Conservation (phyloP, 352 stramenopile species). For the Pythium brassicae region DNA sequence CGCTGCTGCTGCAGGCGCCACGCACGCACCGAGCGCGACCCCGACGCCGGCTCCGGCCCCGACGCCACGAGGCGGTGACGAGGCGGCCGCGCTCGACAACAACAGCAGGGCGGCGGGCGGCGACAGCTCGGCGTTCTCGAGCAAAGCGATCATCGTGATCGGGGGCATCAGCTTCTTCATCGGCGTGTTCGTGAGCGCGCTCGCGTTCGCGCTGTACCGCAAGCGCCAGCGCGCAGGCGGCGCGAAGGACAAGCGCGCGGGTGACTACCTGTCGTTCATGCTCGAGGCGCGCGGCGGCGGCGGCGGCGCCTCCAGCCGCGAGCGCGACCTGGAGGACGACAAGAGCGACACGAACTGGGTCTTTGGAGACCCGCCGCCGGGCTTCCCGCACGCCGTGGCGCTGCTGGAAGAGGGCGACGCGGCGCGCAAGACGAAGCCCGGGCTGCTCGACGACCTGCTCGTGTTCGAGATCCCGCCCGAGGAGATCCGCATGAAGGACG, state of each 20-base stretch:
- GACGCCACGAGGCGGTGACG: no score
- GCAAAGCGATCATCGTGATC: constrained; percentile 43
- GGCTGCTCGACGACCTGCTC: constrained; percentile 60
- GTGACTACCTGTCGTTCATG: constrained; percentile 23
- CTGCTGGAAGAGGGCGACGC: constrained; percentile 52
- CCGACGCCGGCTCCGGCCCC: no score
- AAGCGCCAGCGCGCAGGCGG: constrained; percentile 13
- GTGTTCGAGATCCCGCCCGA: constrained; percentile 74
- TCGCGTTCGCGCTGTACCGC: constrained; percentile 35
- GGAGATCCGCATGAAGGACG: constrained; percentile 28
- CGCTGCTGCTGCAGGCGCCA: no score
- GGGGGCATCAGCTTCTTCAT: constrained; percentile 44
- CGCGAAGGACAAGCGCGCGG: constrained; percentile 17
- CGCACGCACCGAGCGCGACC: no score
- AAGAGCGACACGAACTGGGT: constrained; percentile 45
- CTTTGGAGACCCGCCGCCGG: constrained; percentile 31
- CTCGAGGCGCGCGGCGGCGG: constrained; percentile 21
- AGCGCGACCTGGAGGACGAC: constrained; percentile 33
- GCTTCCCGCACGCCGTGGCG: constrained; percentile 38
- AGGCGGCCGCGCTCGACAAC: no score
- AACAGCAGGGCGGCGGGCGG: no score
- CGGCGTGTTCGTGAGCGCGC: constrained; percentile 29
- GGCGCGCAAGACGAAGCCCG: constrained; percentile 24
- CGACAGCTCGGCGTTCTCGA: constrained; percentile 26
- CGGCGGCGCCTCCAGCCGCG: no score